Conservation (phyloP, 2,329 filamentous ascomycete species). For the Beauveria scarabaeidicola region DNA sequence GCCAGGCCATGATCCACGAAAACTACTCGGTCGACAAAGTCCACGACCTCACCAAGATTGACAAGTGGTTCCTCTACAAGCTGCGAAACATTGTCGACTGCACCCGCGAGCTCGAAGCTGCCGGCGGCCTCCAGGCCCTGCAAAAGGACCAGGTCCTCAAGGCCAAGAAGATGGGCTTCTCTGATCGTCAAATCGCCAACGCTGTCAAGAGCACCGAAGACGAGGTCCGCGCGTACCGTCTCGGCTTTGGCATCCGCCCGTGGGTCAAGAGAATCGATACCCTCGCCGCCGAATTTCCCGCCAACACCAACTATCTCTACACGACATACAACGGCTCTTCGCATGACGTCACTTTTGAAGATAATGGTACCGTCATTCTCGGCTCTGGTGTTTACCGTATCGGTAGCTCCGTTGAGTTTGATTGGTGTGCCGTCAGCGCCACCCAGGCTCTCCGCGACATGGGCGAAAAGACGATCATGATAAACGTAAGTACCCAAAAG, state of each 20-base stretch:
- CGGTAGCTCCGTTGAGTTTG: constrained; percentile 94
- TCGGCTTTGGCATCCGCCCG: constrained; percentile 80
- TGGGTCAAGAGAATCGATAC: constrained; percentile 99
- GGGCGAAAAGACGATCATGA: constrained; percentile 97
- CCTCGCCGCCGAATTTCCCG: constrained; percentile 91
- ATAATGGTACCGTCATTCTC: constrained; percentile 81
- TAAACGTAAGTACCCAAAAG: constrained; percentile 54
- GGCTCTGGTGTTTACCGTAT: constrained; percentile 97
- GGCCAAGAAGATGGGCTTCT: constrained; percentile 97
- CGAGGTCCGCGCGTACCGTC: constrained; percentile 75
- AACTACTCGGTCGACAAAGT: constrained; percentile 87
- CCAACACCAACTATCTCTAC: constrained; percentile 91
- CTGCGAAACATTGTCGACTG: constrained; percentile 94
- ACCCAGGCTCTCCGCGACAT: constrained; percentile 74
- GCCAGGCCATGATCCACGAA: constrained; percentile 96
- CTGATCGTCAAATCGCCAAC: constrained; percentile 85
- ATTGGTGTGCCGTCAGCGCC: constrained; percentile 94
- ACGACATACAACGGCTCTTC: constrained; percentile 95
- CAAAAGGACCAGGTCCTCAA: constrained; percentile 83
- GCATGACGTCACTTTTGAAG: constrained; percentile 89
- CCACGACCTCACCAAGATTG: constrained; percentile 93
- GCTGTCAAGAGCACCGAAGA: constrained; percentile 83
- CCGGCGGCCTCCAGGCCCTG: constrained; percentile 72
- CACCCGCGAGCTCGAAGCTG: constrained; percentile 73
- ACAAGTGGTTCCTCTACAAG: constrained; percentile 99